Conservation (phyloP, 2,329 filamentous ascomycete species). For the Microcyclospora tardicrescens region DNA sequence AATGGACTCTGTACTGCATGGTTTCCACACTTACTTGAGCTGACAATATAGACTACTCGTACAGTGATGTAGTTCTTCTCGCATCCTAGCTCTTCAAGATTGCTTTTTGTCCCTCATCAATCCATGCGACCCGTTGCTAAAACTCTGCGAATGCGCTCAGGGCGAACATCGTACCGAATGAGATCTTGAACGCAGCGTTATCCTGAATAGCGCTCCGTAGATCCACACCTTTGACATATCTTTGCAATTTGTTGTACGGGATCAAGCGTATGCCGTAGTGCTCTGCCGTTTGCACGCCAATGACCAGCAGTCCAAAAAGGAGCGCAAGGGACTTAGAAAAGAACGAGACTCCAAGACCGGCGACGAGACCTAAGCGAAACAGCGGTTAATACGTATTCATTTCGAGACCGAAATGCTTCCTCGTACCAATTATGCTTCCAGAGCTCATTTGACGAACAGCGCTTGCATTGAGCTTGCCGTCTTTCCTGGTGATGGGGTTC, state of each 20-base stretch:
- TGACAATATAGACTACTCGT: too few relatives aligned
- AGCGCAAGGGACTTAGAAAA: constrained; percentile 60
- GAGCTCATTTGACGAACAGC: constrained; percentile 33
- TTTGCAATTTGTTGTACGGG: constrained; percentile 36
- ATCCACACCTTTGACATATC: constrained; percentile 38
- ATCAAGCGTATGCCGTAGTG: constrained; percentile 39
- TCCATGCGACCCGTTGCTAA: constrained; percentile 13
- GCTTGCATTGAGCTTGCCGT: constrained; percentile 28
- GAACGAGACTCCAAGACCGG: constrained; percentile 52
- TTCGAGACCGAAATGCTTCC: neutral
- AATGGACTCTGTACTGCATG: too few relatives aligned
- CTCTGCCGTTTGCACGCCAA: constrained; percentile 46
- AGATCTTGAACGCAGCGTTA: constrained; percentile 52
- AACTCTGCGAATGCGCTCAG: constrained; percentile 53
- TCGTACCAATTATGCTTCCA: constrained; percentile 33
- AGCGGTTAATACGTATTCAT: neutral
- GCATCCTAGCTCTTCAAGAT: too few relatives aligned
- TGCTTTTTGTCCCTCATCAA: too few relatives aligned
- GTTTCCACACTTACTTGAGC: too few relatives aligned
- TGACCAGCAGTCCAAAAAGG: constrained; percentile 50
- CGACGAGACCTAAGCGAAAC: constrained; percentile 40
- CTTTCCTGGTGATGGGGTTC: constrained; percentile 24
- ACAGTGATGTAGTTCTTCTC: too few relatives aligned
- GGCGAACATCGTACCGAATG: constrained; percentile 61
- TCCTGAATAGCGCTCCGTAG: constrained; percentile 40